These are phyloP conservation scores for Syzygium oleosum DNA, from an alignment of 345 rosid genomes.

Conservation along the genomic window DNA sequence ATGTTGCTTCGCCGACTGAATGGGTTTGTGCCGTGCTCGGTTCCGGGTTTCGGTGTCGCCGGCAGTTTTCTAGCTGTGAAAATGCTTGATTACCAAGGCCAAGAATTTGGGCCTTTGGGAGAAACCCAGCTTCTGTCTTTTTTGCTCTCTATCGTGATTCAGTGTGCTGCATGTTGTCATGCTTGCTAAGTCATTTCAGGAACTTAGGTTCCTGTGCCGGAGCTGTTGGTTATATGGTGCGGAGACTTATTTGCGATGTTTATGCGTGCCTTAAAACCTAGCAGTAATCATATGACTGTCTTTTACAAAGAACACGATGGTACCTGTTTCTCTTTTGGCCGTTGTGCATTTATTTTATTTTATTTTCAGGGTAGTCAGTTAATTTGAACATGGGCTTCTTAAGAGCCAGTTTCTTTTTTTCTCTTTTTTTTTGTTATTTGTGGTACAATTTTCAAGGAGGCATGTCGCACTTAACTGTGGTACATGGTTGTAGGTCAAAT, in stretches of 20 bases:
- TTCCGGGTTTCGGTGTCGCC: background rate
- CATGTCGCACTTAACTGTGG: background rate
- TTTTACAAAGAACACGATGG: background rate
- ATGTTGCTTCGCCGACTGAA: background rate
- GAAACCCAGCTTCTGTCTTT: background rate
- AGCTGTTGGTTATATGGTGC: background rate
- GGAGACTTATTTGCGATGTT: background rate
- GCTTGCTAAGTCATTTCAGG: background rate
- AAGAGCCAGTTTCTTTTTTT: background rate
- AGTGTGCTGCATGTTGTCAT: background rate
- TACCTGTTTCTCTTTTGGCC: background rate
- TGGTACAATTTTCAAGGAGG: background rate
- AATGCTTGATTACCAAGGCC: background rate
- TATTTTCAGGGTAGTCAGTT: background rate
- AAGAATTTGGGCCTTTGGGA: background rate
- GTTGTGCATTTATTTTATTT: background rate
- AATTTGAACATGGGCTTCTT: background rate
- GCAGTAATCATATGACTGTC: background rate
- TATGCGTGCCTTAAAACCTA: background rate
- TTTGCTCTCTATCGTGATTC: background rate
- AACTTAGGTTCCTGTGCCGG: background rate
- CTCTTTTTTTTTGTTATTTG: background rate
- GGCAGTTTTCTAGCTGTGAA: background rate
- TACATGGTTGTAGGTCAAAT: constrained; percentile 41
- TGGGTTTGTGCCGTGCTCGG: background rate